Percentiles rank a stretch among this genome's conserved stretches.
Conservation (phyloP, 345 rosid genomes). For the Abelmoschus esculentus region DNA sequence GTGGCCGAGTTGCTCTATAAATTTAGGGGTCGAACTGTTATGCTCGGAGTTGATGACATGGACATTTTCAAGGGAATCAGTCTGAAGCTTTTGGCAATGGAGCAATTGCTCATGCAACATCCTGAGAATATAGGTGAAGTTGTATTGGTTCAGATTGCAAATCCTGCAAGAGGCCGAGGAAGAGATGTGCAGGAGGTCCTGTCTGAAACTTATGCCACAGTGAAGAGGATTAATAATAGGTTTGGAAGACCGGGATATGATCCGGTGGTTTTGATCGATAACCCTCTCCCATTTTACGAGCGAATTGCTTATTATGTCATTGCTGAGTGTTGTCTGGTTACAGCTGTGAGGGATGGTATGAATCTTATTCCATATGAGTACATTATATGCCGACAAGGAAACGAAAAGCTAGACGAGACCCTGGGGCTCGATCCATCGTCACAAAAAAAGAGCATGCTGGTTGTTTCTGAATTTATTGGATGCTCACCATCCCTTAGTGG, state of each 20-base stretch:
- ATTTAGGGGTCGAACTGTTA: slow-evolving; percentile 6
- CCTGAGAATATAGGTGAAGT: slow-evolving; percentile 59
- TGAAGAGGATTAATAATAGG: slow-evolving; percentile 57
- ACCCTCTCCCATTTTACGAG: slow-evolving; percentile 72
- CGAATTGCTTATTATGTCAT: slow-evolving; percentile 21
- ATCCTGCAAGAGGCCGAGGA: slow-evolving; percentile 94
- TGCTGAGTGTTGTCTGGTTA: slow-evolving; percentile 3
- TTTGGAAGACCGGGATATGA: slow-evolving; percentile 76
- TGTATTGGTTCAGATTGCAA: slow-evolving; percentile 92
- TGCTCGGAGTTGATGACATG: slow-evolving; percentile 6
- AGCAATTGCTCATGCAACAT: slow-evolving; percentile 73
- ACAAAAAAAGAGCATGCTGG: slow-evolving; percentile 3
- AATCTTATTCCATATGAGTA: slow-evolving; percentile 58
- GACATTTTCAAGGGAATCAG: slow-evolving; percentile 1
- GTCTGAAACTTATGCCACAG: slow-evolving; percentile 63
- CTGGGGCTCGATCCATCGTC: neutral
- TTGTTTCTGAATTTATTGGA: slow-evolving; percentile 4
- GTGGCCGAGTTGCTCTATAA: neutral
- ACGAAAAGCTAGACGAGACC: neutral
- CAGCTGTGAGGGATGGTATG: slow-evolving; percentile 87
- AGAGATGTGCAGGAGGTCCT: slow-evolving; percentile 76
- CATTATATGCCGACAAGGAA: neutral
- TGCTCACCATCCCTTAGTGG: slow-evolving; percentile 3
- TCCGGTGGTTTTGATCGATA: slow-evolving; percentile 67
- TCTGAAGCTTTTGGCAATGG: slow-evolving; percentile 74